Conservation (phyloP, 176 grass and related monocot species). For the Carex scoparia region DNA sequence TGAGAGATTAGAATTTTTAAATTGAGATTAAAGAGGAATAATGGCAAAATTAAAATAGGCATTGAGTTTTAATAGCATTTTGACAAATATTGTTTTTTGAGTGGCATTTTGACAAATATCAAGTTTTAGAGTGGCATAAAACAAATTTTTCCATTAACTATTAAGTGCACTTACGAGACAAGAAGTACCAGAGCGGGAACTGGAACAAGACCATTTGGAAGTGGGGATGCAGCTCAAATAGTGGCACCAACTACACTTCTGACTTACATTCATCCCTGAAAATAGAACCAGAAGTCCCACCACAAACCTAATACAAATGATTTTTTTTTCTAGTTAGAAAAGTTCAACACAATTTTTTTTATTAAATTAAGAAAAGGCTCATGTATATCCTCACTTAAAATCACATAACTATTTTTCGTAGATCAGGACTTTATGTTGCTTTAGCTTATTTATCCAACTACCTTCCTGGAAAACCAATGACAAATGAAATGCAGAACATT, state of each 20-base stretch:
- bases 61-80: no score
- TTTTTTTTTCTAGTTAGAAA: neutral
- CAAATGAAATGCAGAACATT: neutral
- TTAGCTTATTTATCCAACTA: neutral
- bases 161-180: constrained; percentile 40
- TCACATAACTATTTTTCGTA: neutral
- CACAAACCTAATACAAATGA: constrained; percentile 53
- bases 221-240: constrained; percentile 89
- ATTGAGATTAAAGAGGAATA: no score
- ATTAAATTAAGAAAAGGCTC: neutral
- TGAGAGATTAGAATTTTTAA: no score
- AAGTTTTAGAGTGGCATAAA: no score
- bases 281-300: constrained; percentile 56
- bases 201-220: constrained; percentile 74
- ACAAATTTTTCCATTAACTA: no score
- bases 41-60: no score
- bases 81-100: no score
- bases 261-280: constrained; percentile 48
- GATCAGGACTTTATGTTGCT: neutral
- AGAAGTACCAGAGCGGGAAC: constrained; percentile 30
- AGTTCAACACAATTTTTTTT: neutral
- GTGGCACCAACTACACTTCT: constrained; percentile 83
- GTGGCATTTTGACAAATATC: no score
- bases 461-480: neutral
- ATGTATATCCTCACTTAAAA: neutral